A percentile compares a stretch with the other conserved stretches of the same genome.
phyloP scores from a whole-genome alignment of 1,139 yeast species.

The Yamadazyma blattariae region DNA sequence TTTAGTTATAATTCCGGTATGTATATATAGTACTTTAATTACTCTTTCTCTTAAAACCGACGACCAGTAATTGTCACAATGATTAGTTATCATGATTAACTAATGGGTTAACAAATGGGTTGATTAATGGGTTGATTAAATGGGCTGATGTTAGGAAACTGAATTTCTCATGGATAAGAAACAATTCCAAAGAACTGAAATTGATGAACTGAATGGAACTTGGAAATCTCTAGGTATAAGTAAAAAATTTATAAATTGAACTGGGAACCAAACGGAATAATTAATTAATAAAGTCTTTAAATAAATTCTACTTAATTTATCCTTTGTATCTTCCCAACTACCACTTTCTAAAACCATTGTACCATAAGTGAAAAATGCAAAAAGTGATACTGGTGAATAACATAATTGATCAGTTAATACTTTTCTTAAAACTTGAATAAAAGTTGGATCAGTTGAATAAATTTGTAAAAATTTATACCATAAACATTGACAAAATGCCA shows the following conservation, averaged over 20 bases:
- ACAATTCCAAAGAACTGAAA: constrained; percentile 93
- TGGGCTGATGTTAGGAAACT: no score
- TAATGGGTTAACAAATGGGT: no score
- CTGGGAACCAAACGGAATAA: constrained; percentile 91
- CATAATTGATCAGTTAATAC: constrained; percentile 87
- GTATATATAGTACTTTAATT: constrained; percentile 32
- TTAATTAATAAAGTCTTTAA: constrained; percentile 75
- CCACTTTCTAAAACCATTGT: constrained; percentile 80
- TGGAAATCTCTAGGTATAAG: constrained; percentile 77
- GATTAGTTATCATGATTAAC: no score
- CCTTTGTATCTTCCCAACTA: constrained; percentile 57
- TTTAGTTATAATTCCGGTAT: constrained; percentile 37
- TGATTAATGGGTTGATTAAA: no score
- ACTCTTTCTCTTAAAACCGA: no score
- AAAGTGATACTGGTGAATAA: constrained; percentile 82
- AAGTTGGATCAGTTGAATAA: constrained; percentile 76
- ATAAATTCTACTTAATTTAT: constrained; percentile 64
- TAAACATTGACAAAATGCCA: constrained; percentile 80
- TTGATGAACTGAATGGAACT: constrained; percentile 86
- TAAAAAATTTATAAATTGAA: constrained; percentile 85
- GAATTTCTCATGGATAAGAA: constrained; percentile 76
- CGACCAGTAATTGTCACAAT: no score
- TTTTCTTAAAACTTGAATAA: constrained; percentile 79
- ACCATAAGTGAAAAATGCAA: constrained; percentile 79
- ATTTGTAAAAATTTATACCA: constrained; percentile 89